Evolutionary conservation across 345 rosid species (phyloP).

Genomic region (Linum tenue): DNA sequence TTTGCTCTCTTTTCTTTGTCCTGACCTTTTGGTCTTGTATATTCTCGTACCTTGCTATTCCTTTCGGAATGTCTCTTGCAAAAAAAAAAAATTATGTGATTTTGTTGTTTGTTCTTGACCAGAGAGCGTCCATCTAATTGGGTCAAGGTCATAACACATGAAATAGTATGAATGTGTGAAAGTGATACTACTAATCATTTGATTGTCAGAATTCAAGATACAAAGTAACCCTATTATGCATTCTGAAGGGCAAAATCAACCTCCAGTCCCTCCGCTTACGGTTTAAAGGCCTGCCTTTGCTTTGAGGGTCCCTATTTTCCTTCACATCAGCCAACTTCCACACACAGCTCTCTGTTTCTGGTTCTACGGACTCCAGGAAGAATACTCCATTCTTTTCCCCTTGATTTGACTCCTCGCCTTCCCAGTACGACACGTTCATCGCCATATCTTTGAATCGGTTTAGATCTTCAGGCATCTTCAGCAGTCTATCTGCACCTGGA

Average conservation of each 20-base stretch:
- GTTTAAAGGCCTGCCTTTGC: conserved; percentile 72
- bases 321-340: conserved; percentile 83
- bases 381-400: conserved; percentile 47
- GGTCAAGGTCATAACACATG: not conserved
- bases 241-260: conserved; percentile 39
- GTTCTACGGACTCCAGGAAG: conserved; percentile 49
- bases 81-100: not conserved
- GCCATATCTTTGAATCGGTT: conserved; percentile 58
- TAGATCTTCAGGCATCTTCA: conserved; percentile 71
- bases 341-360: conserved; percentile 44
- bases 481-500: conserved; percentile 80
- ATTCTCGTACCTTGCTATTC: too few species aligned
- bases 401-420: conserved; percentile 30
- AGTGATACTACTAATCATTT: not conserved
- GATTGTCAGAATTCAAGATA: conserved; percentile 41
- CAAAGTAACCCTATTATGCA: conserved; percentile 47
- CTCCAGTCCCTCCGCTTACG: conserved; percentile 77
- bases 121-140: not conserved
- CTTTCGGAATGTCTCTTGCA: too few species aligned
- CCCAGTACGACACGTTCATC: conserved; percentile 50
- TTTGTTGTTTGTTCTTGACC: too few species aligned
- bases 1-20: too few species aligned
- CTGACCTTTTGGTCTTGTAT: too few species aligned
- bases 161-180: not conserved
- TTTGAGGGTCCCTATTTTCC: conserved; percentile 69